Base-by-base conservation (phyloP, 768 basidiomycete genomes). In the Suillus bovinus region DNA sequence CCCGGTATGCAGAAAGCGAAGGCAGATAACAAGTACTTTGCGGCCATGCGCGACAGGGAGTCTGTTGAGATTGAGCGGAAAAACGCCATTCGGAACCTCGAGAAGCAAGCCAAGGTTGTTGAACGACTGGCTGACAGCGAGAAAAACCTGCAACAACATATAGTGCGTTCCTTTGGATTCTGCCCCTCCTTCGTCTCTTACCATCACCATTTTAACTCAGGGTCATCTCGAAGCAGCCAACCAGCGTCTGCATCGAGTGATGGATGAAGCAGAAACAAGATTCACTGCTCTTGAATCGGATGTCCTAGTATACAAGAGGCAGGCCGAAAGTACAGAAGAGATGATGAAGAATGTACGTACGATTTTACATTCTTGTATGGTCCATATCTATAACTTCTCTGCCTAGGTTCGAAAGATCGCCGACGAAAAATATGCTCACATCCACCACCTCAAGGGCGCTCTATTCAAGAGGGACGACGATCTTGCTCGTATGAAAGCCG, bases 1-100 rank as follows among this genome's bases (percentile, higher is more conserved):
- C 14, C 44, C 60, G 16, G 34, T 44, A 27, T 46, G 39, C 75
- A 98, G 94, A 93, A 93, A 89, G 92, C 94, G 10, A 98, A 96
- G 77, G 87, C 91, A 17, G 96, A 98, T 63, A 96, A 95, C 79
- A 98, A 96, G 74, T 99, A 86, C 71, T 99, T 88, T 70, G 84
- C 91, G 20, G 88, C 89, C 3, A 92, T 96, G 88, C 87, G 94
- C 34, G 88, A 90, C 61, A 94, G 91, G 75, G 94, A 97, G 63
- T 87, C 91, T 20, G 76, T 88, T 3, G 92, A 94, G 36, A 79
- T 79, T 2, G 92, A 94, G 71, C 82, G 87, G 52, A 93, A 93
- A 74, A 84, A 79, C 36, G 74, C 87, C 38, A 70, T 78, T 20
- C 82, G 87, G 55, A 81, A 78, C 34, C 72, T 83, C 17, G 86